Percentiles rank a stretch among this genome's conserved stretches.
Evolutionary conservation across 2,329 filamentous ascomycete genomes (phyloP).

Genomic region (Aspergillus uvarum): DNA sequence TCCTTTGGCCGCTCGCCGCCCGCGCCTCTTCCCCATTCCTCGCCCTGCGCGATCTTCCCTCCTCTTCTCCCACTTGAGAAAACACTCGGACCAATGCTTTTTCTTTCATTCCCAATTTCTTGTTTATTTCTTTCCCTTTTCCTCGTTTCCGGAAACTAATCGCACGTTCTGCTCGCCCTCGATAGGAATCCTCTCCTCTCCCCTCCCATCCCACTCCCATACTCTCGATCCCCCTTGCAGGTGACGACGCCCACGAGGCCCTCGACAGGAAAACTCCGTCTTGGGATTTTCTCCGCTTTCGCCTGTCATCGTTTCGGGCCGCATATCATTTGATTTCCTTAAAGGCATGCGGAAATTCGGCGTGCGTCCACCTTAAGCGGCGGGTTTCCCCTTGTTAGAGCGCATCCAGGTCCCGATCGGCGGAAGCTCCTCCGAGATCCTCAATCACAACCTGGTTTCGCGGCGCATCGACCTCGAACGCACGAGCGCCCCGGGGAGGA

Average conservation of each 20-base stretch:
- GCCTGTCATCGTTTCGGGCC: constrained; percentile 5
- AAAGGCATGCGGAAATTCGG: constrained; percentile 11
- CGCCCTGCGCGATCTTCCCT: not conserved
- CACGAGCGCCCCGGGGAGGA: not conserved
- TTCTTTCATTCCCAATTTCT: not conserved
- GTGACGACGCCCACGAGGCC: constrained; percentile 4
- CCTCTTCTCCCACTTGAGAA: not conserved
- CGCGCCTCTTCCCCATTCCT: not conserved
- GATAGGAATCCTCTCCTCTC: not conserved
- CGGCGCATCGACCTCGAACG: not conserved
- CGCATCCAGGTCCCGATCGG: constrained; percentile 13
- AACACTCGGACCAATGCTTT: not conserved
- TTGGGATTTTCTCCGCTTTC: constrained; percentile 8
- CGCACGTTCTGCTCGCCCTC: constrained; percentile 1
- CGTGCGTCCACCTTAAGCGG: constrained; percentile 19
- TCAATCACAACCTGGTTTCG: not conserved
- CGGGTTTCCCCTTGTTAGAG: constrained; percentile 26
- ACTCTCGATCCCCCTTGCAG: constrained; percentile 6
- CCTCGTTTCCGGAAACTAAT: not conserved
- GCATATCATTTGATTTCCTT: not conserved
- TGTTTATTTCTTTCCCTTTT: not conserved
- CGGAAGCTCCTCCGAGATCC: constrained; percentile 7
- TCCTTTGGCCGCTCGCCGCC: no score
- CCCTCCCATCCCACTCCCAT: not conserved
- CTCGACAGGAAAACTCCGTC: constrained; percentile 1